Evolutionary conservation across 352 stramenopile species (phyloP).

Genomic region (Plasmopara halstedii): DNA sequence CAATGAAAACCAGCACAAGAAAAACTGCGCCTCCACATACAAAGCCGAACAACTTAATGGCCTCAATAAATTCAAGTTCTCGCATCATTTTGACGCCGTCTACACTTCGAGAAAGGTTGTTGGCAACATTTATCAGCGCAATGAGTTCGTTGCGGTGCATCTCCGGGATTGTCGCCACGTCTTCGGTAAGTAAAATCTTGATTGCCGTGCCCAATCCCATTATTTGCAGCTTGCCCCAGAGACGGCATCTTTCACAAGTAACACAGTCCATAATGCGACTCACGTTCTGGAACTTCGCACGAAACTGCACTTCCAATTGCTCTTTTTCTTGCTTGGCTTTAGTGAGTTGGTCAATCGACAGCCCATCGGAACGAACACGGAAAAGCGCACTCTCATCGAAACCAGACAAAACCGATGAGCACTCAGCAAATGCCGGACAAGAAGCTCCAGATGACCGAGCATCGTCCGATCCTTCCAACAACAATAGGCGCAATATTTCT

Average conservation of each 20-base stretch:
- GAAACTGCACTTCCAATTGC: slow-evolving; percentile 63
- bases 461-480: slow-evolving; percentile 49
- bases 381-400: slow-evolving; percentile 89
- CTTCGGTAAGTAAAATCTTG: slow-evolving; percentile 94
- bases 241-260: slow-evolving; percentile 97
- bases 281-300: slow-evolving; percentile 96
- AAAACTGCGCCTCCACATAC: slow-evolving; percentile 37
- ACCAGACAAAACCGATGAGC: slow-evolving; percentile 62
- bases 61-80: slow-evolving; percentile 62
- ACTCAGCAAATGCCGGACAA: slow-evolving; percentile 46
- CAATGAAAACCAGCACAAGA: slow-evolving; percentile 37
- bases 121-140: slow-evolving; percentile 94
- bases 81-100: slow-evolving; percentile 75
- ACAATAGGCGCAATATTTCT: slow-evolving; percentile 60
- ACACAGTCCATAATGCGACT: slow-evolving; percentile 98
- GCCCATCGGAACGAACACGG: slow-evolving; percentile 43
- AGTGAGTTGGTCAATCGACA: slow-evolving; percentile 50
- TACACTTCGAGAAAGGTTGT: slow-evolving; percentile 74
- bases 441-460: slow-evolving; percentile 20
- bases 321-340: slow-evolving; percentile 57
- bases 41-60: slow-evolving; percentile 49
- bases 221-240: slow-evolving; percentile 97
- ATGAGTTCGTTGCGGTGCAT: slow-evolving; percentile 96
- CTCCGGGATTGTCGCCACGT: slow-evolving; percentile 58
- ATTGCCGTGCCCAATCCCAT: slow-evolving; percentile 95